A percentile compares a stretch with the other conserved stretches of the same genome.
Evolutionary conservation across 805 yeast species (phyloP).

Genomic region (Alloascoidea hylecoeti): DNA sequence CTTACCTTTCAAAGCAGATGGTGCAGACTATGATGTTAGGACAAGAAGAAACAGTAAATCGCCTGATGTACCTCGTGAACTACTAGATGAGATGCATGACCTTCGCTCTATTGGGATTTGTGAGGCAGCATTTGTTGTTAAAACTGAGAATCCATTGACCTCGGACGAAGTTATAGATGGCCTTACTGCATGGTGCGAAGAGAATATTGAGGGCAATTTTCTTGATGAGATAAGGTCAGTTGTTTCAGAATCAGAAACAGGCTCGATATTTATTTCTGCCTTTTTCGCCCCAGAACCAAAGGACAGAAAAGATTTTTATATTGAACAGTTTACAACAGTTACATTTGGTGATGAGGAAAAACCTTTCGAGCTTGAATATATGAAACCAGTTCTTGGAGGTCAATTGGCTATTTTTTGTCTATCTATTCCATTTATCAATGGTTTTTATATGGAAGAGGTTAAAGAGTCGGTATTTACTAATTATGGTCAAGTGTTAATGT

Average conservation of each 20-base stretch:
- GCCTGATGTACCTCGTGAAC: neutral
- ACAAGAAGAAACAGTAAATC: too few relatives aligned
- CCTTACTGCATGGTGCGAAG: neutral
- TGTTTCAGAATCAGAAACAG: neutral
- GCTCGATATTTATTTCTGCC: neutral
- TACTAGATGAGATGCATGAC: neutral
- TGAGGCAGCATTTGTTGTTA: neutral
- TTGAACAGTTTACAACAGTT: neutral
- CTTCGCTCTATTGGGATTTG: neutral
- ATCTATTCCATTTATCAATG: slow-evolving; percentile 1
- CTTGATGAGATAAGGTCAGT: neutral
- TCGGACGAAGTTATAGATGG: neutral
- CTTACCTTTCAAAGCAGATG: too few relatives aligned
- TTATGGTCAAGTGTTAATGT: neutral
- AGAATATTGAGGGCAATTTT: neutral
- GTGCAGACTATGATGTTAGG: too few relatives aligned
- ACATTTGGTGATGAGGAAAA: neutral
- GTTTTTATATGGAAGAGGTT: neutral
- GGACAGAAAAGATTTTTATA: neutral
- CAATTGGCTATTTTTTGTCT: slow-evolving; percentile 1
- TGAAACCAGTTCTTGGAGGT: neutral
- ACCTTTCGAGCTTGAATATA: neutral
- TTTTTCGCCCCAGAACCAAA: neutral
- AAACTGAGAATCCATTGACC: neutral
- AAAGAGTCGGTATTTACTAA: neutral